Evolutionary conservation across 768 basidiomycete species (phyloP).

Genomic region (Amanita exitialis): DNA sequence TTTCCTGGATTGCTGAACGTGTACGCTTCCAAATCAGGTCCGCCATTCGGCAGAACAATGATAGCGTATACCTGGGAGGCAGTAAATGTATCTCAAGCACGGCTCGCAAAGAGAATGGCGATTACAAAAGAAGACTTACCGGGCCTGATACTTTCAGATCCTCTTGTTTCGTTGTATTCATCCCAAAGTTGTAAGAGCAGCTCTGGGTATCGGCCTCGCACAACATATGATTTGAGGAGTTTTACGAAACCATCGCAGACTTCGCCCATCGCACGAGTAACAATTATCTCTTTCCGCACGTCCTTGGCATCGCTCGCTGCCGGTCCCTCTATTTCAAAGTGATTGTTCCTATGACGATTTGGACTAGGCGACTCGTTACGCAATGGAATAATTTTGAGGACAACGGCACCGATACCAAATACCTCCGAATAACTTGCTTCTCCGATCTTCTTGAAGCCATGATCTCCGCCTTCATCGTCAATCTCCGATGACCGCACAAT

Average conservation of each 20-base stretch:
- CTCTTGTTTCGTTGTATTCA: slow-evolving; percentile 61
- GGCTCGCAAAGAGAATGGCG: slow-evolving; percentile 3
- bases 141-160: slow-evolving; percentile 79
- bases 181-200: slow-evolving; percentile 82
- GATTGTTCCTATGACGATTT: slow-evolving; percentile 4
- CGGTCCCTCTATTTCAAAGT: slow-evolving; percentile 43
- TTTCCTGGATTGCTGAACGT: slow-evolving; percentile 47
- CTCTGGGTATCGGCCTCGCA: slow-evolving; percentile 78
- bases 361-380: slow-evolving; percentile 32
- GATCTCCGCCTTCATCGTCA: slow-evolving; percentile 8
- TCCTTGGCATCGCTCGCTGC: slow-evolving; percentile 65
- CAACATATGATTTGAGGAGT: slow-evolving; percentile 77
- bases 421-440: slow-evolving; percentile 98
- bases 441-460: slow-evolving; percentile 74
- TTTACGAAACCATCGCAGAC: slow-evolving; percentile 71
- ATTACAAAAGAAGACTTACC: slow-evolving; percentile 29
- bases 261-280: slow-evolving; percentile 68
- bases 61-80: slow-evolving; percentile 80
- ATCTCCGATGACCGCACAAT: slow-evolving; percentile 31
- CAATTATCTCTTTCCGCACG: slow-evolving; percentile 72
- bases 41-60: slow-evolving; percentile 84
- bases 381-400: slow-evolving; percentile 84
- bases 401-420: slow-evolving; percentile 80
- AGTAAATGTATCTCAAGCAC: slow-evolving; percentile 54
- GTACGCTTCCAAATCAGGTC: slow-evolving; percentile 84